phyloP scores from a whole-genome alignment of 2,329 filamentous ascomycete species.

The Metarhizium brunneum region DNA sequence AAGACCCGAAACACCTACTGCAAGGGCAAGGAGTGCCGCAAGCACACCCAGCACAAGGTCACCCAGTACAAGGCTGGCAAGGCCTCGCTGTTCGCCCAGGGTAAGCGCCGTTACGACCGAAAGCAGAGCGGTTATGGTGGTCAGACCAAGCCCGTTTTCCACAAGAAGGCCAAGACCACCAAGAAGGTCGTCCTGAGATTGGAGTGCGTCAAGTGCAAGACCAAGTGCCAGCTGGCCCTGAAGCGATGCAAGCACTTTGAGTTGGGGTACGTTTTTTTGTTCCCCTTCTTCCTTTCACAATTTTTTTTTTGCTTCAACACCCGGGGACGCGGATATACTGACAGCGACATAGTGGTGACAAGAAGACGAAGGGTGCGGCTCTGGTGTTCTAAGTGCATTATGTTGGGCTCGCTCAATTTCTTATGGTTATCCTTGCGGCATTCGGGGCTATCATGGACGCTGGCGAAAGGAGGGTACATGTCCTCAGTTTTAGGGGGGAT shows the following conservation, averaged over 20 bases:
- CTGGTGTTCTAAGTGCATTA: constrained; percentile 88
- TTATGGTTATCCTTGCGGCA: constrained; percentile 34
- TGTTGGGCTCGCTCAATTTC: constrained; percentile 31
- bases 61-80: constrained; percentile 97
- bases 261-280: constrained; percentile 65
- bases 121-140: constrained; percentile 99
- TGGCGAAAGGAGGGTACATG: constrained; percentile 37
- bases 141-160: constrained; percentile 99
- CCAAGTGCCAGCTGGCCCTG: constrained; percentile 92
- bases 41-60: constrained; percentile 87
- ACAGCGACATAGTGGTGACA: constrained; percentile 75
- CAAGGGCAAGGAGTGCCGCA: constrained; percentile 91
- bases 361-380: constrained; percentile 99
- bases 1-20: constrained; percentile 97
- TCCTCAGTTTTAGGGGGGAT: constrained; percentile 30
- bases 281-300: too few relatives aligned
- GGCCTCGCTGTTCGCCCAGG: constrained; percentile 93
- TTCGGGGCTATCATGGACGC: constrained; percentile 37
- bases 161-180: constrained; percentile 99
- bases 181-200: constrained; percentile 99
- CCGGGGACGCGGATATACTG: neutral
- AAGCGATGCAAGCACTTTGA: constrained; percentile 99
- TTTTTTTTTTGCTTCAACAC: neutral
- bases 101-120: constrained; percentile 99
- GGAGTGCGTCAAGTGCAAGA: constrained; percentile 97